Evolutionary conservation across 768 basidiomycete species (phyloP), one percentile per base, ranked within the genome.

Genomic region (Leucogyrophana mollusca): DNA sequence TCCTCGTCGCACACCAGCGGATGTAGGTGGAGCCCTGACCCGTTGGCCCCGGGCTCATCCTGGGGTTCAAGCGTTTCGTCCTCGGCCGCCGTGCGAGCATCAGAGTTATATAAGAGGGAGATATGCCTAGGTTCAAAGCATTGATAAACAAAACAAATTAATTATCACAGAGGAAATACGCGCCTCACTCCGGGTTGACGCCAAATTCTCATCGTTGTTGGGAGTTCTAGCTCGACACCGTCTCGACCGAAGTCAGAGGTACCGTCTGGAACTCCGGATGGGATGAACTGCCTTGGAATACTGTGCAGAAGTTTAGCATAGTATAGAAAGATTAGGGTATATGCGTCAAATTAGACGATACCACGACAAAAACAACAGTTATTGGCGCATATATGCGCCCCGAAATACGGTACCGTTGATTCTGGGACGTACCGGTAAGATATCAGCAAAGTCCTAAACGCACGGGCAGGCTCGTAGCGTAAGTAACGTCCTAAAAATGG

Each of bases 401-500:
- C 22, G 17, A 42, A 27, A 38, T 34, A 17, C n/a, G n/a, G n/a
- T n/a, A n/a, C n/a, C n/a, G n/a, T n/a, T n/a, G n/a, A n/a, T n/a
- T n/a, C 16, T 5, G 13, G 35, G 21, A 56, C 68, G 38, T 50
- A 83, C 87, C 85, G 74, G 63, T 87, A 90, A 20, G 90, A 90
- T 42, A 92, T 70, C 46, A 87, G 70, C 17, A 92, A 68, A 24
- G 87, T 80, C 52, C 85, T 78, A 55, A 83, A 85, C 11, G 87
- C 86, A 49, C 87, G 78, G 11, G 90, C 89, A 18, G 77, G 79
- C 52, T 92, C 90, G 49, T 82, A 90, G 35, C 90, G 88, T 52
- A 92, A 68, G 47, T 72, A 71, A 34, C 87, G 78, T 39, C 90
- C 90, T 54, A 87, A 65, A 59, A 90, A 89, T 9, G 74, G 83